phyloP scores from a whole-genome alignment of 768 basidiomycete species.

The Tylopilus rubrobrunneus region DNA sequence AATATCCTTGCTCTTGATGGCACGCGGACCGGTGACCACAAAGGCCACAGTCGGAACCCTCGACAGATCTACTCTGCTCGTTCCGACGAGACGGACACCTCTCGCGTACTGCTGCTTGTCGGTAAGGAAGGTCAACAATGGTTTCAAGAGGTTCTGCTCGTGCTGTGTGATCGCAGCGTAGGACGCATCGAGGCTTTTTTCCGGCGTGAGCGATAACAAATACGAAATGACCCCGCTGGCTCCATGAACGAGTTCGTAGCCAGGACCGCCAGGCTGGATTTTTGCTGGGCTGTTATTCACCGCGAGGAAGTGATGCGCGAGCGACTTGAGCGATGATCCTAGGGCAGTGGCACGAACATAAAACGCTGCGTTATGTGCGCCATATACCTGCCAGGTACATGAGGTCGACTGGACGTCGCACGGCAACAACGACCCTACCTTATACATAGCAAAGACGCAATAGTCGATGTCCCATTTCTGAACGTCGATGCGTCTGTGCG shows the following conservation, averaged over 20 bases:
- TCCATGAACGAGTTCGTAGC: conserved; percentile 67
- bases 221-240: conserved; percentile 60
- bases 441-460: conserved; percentile 70
- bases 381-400: conserved; percentile 55
- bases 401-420: background rate
- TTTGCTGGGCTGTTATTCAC: conserved; percentile 49
- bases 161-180: conserved; percentile 58
- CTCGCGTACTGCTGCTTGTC: conserved; percentile 44
- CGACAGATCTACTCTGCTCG: conserved; percentile 37
- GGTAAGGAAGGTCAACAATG: conserved; percentile 53
- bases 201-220: conserved; percentile 54
- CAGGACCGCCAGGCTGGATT: conserved; percentile 69
- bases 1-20: conserved; percentile 58
- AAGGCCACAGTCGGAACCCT: conserved; percentile 72
- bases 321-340: conserved; percentile 47
- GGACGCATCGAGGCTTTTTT: conserved; percentile 43
- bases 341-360: conserved; percentile 54
- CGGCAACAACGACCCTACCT: conserved; percentile 40
- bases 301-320: conserved; percentile 69
- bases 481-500: conserved; percentile 69
- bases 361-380: conserved; percentile 64
- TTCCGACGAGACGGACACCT: conserved; percentile 68
- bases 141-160: conserved; percentile 55
- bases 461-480: conserved; percentile 77
- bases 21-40: conserved; percentile 55